Conservation (phyloP, 1,139 yeast genomes). For the Debaryomyces coudertii region DNA sequence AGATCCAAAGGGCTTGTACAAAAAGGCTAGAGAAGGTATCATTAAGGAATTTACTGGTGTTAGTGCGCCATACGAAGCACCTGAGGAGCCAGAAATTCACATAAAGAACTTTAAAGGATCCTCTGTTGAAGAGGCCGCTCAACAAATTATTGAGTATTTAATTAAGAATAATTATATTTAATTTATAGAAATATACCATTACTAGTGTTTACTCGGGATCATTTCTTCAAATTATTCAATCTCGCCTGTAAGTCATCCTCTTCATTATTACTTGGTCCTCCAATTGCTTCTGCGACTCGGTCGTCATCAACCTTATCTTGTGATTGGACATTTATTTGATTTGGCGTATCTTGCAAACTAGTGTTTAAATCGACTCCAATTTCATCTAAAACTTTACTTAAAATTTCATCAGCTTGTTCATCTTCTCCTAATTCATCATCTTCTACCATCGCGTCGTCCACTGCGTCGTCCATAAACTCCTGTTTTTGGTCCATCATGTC, state of each 20-base stretch:
- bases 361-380: slow-evolving; percentile 87
- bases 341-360: slow-evolving; percentile 70
- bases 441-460: slow-evolving; percentile 92
- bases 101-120: slow-evolving; percentile 67
- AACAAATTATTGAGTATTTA: slow-evolving; percentile 70
- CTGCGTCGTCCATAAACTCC: slow-evolving; percentile 98
- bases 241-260: slow-evolving; percentile 92
- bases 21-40: slow-evolving; percentile 93
- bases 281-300: slow-evolving; percentile 54
- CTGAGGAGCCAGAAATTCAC: slow-evolving; percentile 80
- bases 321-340: slow-evolving; percentile 39
- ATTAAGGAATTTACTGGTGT: slow-evolving; percentile 95
- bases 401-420: slow-evolving; percentile 92
- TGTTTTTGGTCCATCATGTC: slow-evolving; percentile 98
- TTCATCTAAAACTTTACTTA: slow-evolving; percentile 89
- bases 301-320: slow-evolving; percentile 31
- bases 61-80: slow-evolving; percentile 95
- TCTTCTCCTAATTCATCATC: slow-evolving; percentile 67
- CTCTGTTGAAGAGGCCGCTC: slow-evolving; percentile 80
- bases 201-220: slow-evolving; percentile 5
- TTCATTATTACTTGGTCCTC: slow-evolving; percentile 44
- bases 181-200: slow-evolving; percentile 9
- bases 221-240: slow-evolving; percentile 76
- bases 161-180: slow-evolving; percentile 53
- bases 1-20: slow-evolving; percentile 95